These are phyloP conservation scores for Geopyxis carbonaria DNA, from an alignment of 495 filamentous ascomycete species.

Conservation along the genomic window DNA sequence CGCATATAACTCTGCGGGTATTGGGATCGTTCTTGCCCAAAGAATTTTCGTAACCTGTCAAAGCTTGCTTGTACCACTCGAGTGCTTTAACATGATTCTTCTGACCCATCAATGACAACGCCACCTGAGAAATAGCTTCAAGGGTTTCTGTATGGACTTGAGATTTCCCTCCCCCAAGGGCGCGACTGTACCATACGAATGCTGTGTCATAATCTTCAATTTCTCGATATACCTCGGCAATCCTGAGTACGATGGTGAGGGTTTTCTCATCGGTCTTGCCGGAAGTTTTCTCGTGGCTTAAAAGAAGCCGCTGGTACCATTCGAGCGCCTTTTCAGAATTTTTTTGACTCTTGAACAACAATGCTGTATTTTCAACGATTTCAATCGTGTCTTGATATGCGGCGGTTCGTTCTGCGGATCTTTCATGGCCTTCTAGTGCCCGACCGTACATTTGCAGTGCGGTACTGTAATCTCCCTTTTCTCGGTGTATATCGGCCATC, in stretches of 20 bases:
- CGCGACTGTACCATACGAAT: constrained; percentile 8
- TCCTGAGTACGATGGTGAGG: constrained; percentile 5
- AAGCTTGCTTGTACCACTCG: constrained; percentile 11
- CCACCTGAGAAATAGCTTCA: too few species aligned
- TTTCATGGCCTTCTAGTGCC: constrained; percentile 13
- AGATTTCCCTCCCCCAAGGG: constrained; percentile 6
- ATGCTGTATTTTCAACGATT: constrained; percentile 6
- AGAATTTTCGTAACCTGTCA: constrained; percentile 7
- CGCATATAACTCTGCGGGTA: neutral
- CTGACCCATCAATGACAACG: too few species aligned
- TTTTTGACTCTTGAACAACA: neutral
- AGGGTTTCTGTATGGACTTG: too few species aligned
- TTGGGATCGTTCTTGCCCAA: constrained; percentile 10
- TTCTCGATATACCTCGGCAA: constrained; percentile 3
- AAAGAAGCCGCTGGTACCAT: constrained; percentile 16
- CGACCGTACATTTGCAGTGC: constrained; percentile 16
- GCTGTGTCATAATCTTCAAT: constrained; percentile 16
- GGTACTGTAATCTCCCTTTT: constrained; percentile 14
- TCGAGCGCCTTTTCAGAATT: constrained; percentile 3
- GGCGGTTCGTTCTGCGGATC: constrained; percentile 20
- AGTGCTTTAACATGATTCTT: constrained; percentile 9
- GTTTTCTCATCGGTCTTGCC: constrained; percentile 19
- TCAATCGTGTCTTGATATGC: constrained; percentile 12
- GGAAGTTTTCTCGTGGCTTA: constrained; percentile 16
- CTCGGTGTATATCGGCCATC: constrained; percentile 8